Evolutionary conservation across 2,329 filamentous ascomycete genomes (phyloP).

Genomic region (Stachybotrys echinatus): DNA sequence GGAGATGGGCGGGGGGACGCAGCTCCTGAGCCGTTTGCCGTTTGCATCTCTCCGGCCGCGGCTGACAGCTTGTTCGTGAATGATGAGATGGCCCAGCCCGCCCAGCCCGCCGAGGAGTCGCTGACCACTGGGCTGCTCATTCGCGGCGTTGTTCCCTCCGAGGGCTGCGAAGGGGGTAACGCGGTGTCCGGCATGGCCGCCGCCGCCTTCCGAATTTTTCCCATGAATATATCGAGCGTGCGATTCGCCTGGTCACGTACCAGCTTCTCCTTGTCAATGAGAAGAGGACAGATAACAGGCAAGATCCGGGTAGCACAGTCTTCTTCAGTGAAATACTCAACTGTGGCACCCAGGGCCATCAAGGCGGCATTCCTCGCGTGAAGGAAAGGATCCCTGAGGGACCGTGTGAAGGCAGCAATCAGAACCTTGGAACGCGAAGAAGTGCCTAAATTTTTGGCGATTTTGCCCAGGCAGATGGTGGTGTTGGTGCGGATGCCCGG

Average conservation of each 20-base stretch:
- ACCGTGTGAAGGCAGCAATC: slow-evolving; percentile 84
- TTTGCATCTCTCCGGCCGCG: slow-evolving; percentile 81
- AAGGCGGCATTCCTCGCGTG: slow-evolving; percentile 88
- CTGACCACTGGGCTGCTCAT: slow-evolving; percentile 75
- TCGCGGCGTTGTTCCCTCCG: slow-evolving; percentile 53
- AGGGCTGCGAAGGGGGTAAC: slow-evolving; percentile 59
- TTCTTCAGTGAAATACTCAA: slow-evolving; percentile 82
- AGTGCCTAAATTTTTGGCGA: slow-evolving; percentile 79
- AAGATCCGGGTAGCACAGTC: slow-evolving; percentile 82
- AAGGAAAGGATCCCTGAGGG: slow-evolving; percentile 87
- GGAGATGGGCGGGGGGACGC: slow-evolving; percentile 34
- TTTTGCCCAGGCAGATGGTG: slow-evolving; percentile 94
- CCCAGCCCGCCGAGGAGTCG: slow-evolving; percentile 54
- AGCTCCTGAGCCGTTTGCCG: slow-evolving; percentile 38
- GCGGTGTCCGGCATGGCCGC: slow-evolving; percentile 74
- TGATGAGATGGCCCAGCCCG: slow-evolving; percentile 96
- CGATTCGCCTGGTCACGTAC: slow-evolving; percentile 89
- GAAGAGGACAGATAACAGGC: slow-evolving; percentile 73
- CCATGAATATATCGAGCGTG: slow-evolving; percentile 79
- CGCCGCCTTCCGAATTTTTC: slow-evolving; percentile 74
- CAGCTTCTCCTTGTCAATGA: slow-evolving; percentile 94
- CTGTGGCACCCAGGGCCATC: slow-evolving; percentile 78
- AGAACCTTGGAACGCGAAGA: slow-evolving; percentile 83
- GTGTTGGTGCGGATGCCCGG: slow-evolving; percentile 97
- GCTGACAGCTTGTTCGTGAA: slow-evolving; percentile 91